Evolutionary conservation across 257 asterid species (phyloP), one percentile per base, ranked within the genome.

Genomic region (Nyctanthes arbortristis): DNA sequence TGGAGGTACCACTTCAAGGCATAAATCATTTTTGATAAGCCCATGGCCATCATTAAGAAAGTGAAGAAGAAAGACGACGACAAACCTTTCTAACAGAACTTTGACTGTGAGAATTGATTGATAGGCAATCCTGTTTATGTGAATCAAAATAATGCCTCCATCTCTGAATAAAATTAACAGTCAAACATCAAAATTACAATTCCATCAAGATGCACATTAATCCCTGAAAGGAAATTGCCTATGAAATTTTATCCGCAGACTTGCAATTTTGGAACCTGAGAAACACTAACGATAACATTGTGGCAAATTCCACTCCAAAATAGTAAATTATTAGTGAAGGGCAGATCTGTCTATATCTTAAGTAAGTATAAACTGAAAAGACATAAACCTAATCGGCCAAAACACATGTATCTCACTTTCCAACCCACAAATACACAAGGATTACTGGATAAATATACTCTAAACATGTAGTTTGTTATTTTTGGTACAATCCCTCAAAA

Each of bases 81-180:
- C 94, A 70, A 49, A 93, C 99, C 97, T 87, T 89, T 70, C 79
- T 82, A 61, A 91, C 96, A 14, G 97, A 89, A 66, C 93, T 87
- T 75, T 75, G 86, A 82, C 94, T 89, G 80, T 93, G 97, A 25
- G 97, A 96, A 81, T 91, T 93, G 73, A 91, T 89, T 18, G 97
- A 27, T 43, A 91, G 83, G 72, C 97, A 91, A 37, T 93, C 97
- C 70, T 85, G 96, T 67, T 86, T 82, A 77, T 64, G 56, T 1
- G 96, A 84, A 57, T 89, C 89, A 63, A 93, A 93, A 76, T 79
- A 76, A 14, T 36, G 83, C 35, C 74, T 68, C 99, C 99, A 91
- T 77, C 74, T 89, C 97, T 93, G 93, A 88, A 72, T 40, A 62
- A 39, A 40, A 75, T 43, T 20, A 63, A 56, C 75, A 9, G 55